A percentile compares a stretch with the other conserved stretches of the same genome.
Evolutionary conservation across 257 asterid genomes (phyloP).

Genomic region (Primulina huaijiensis): DNA sequence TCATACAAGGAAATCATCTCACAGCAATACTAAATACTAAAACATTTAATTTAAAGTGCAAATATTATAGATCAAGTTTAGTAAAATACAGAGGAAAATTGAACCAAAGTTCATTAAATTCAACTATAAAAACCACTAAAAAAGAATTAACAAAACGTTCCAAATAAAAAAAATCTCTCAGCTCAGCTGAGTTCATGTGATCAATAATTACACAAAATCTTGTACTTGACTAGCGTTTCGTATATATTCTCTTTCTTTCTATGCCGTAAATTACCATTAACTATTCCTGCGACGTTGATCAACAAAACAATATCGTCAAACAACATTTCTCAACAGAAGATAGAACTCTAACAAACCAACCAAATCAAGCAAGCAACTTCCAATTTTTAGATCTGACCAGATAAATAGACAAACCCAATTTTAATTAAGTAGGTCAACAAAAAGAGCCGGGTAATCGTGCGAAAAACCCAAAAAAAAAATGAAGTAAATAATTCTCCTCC

Average conservation of each 20-base stretch:
- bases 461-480: background rate
- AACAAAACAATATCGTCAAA: background rate
- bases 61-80: conserved; percentile 2
- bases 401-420: background rate
- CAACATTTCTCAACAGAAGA: conserved; percentile 8
- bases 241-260: background rate
- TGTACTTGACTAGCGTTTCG: background rate
- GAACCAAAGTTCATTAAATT: background rate
- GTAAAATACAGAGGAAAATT: background rate
- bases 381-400: conserved; percentile 8
- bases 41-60: background rate
- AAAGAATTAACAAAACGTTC: background rate
- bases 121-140: conserved; percentile 2
- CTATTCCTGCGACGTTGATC: background rate
- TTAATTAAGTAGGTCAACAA: background rate
- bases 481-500: background rate
- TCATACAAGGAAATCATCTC: background rate
- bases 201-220: background rate
- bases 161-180: background rate
- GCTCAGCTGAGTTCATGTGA: background rate
- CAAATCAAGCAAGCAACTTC: background rate
- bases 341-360: background rate
- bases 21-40: background rate
- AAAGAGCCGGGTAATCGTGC: background rate
- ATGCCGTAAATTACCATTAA: background rate